Percentiles rank a stretch among this genome's conserved stretches.
Conservation (phyloP, 495 filamentous ascomycete genomes). For the Chaetomium fimeti region DNA sequence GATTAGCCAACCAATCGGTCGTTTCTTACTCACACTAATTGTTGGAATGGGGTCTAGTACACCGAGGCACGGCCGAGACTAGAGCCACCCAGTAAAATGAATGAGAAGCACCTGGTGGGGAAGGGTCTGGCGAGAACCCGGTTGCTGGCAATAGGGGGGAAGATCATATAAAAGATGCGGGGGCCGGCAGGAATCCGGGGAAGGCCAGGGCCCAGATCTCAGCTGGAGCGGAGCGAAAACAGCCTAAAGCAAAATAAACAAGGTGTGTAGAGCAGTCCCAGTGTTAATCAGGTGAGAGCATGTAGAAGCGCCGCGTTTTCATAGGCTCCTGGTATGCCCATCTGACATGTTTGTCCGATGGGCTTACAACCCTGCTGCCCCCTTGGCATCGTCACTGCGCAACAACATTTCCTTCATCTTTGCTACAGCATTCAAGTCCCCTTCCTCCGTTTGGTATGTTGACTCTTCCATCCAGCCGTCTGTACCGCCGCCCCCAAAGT, state of each 20-base stretch:
- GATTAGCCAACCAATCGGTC: neutral
- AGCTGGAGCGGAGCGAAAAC: neutral
- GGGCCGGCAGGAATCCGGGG: constrained; percentile 11
- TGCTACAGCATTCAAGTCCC: too few relatives aligned
- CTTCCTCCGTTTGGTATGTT: too few relatives aligned
- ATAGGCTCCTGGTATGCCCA: too few relatives aligned
- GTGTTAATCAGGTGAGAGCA: too few relatives aligned
- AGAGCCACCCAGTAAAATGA: neutral
- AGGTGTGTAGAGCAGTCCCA: neutral
- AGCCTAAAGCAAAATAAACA: constrained; percentile 13
- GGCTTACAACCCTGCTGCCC: too few relatives aligned
- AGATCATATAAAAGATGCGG: constrained; percentile 6
- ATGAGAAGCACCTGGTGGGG: neutral
- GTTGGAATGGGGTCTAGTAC: neutral
- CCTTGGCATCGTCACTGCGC: too few relatives aligned
- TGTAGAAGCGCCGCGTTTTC: too few relatives aligned
- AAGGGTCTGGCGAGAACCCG: neutral
- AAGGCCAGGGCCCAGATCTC: too few relatives aligned
- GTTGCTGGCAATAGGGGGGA: neutral
- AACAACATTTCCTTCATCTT: too few relatives aligned
- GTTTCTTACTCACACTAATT: neutral
- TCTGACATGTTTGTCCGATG: too few relatives aligned
- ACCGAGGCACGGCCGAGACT: neutral
- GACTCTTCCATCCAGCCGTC: neutral
- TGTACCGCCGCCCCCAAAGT: neutral